Base-by-base conservation (phyloP, 208 protist species). In the Crithidia brevicula region DNA sequence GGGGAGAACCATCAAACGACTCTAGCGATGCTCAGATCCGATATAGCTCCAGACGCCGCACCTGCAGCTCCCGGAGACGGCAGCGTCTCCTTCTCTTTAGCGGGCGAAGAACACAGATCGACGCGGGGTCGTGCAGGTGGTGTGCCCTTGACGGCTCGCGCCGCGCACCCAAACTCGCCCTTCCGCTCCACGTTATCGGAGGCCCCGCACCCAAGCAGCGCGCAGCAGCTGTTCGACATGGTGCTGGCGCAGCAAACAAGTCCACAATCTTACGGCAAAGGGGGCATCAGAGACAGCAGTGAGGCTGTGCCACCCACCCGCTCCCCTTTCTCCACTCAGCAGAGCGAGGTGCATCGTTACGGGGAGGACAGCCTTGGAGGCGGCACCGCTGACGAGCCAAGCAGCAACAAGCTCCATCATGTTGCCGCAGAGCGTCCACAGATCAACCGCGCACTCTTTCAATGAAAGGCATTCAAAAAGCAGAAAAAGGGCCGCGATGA, bases 141-240 rank as follows among this genome's bases (percentile, higher is more conserved):
- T n/a, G n/a, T n/a, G n/a, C n/a, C n/a, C n/a, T n/a, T n/a, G n/a
- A n/a, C n/a, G n/a, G n/a, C n/a, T 40, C 36, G 36, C 36, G 38
- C 10, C 10, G 30, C 30, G 51, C 33, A 28, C 43, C 27, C 42
- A 2, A 53, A 47, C 62, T 69, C 62, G 18, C 70, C 70, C 18
- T 69, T 66, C 18, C 53, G 52, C 27, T 74, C 68, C 16, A 4
- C 42, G 18, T 31, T 36, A 13, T 27, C 16, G 10, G 47, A 66
- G 4, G 38, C 6, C 2, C 16, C 47, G 25, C 45, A 1, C 4
- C 70, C 56, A 16, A 57, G 30, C 36, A 65, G 13, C 31, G 70
- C 70, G 22, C 70, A 76, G 54, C 46, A 76, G 28, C 62, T 76
- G 30, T 76, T 76, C 25, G 70, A 76, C 45, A 53, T 51, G 27